Evolutionary conservation across 139 green algal species (phyloP).

Genomic region (Picochlorum costavermella): DNA sequence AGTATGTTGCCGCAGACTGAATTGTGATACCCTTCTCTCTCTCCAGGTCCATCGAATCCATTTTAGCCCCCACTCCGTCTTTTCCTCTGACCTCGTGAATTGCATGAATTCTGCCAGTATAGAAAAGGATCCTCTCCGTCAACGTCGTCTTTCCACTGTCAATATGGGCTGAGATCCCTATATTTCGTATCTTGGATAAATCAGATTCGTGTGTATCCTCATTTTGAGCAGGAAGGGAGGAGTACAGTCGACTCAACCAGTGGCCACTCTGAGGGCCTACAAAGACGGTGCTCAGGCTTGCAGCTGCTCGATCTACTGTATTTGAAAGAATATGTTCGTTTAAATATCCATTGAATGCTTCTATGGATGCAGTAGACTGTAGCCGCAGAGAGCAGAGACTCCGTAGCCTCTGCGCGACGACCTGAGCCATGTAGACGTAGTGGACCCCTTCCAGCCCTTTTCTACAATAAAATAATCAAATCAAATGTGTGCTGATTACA

Average conservation of each 20-base stretch:
- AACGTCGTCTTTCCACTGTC: constrained; percentile 98
- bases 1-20: constrained; percentile 61
- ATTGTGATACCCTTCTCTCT: constrained; percentile 99
- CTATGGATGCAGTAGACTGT: no score
- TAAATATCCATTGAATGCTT: no score
- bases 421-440: no score
- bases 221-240: neutral
- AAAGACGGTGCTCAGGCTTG: no score
- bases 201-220: constrained; percentile 16
- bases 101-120: constrained; percentile 90
- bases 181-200: constrained; percentile 71
- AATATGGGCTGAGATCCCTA: constrained; percentile 97
- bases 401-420: no score
- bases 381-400: no score
- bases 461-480: no score
- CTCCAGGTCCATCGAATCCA: constrained; percentile 98
- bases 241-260: neutral
- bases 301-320: no score
- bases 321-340: no score
- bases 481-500: no score
- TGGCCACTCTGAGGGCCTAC: no score
- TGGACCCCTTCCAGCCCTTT: no score
- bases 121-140: constrained; percentile 97
- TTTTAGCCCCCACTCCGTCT: constrained; percentile 97
- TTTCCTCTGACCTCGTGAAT: constrained; percentile 97